phyloP scores from a whole-genome alignment of 2,329 filamentous ascomycete genomes.

The Aspergillus fumigatus region DNA sequence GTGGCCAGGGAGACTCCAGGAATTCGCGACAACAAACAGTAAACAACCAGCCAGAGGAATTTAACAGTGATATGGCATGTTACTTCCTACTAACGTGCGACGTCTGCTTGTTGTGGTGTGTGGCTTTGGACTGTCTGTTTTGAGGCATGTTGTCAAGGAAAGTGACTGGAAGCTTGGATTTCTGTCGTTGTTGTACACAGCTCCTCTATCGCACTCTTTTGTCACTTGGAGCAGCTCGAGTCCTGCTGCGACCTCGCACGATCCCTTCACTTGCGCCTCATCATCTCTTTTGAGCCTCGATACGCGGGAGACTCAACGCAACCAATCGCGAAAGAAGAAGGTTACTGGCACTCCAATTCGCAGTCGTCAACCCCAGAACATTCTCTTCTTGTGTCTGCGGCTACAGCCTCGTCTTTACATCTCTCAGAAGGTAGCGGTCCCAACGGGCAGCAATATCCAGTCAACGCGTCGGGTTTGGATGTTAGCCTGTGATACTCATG shows the following conservation, averaged over 20 bases:
- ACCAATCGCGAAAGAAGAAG: neutral
- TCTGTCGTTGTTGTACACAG: neutral
- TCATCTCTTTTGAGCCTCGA: neutral
- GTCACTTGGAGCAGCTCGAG: conserved; percentile 5
- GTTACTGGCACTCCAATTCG: neutral
- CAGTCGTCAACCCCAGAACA: neutral
- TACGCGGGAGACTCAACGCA: neutral
- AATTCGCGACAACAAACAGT: conserved; percentile 20
- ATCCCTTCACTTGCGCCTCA: neutral
- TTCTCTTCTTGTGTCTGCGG: neutral
- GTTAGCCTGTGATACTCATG: neutral
- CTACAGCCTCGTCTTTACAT: neutral
- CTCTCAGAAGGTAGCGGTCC: neutral
- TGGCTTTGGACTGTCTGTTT: conserved; percentile 5
- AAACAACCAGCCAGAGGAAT: conserved; percentile 14
- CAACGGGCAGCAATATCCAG: neutral
- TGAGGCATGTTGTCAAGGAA: conserved; percentile 9
- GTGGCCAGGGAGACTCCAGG: conserved; percentile 13
- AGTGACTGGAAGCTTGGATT: conserved; percentile 4
- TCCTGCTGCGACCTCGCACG: neutral
- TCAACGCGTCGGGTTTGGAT: neutral
- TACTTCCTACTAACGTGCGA: neutral
- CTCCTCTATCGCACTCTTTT: conserved; percentile 10
- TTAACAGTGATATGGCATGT: conserved; percentile 13
- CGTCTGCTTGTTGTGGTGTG: conserved; percentile 2